Evolutionary conservation across 768 basidiomycete genomes (phyloP).

Genomic region (Podaxis sp.): DNA sequence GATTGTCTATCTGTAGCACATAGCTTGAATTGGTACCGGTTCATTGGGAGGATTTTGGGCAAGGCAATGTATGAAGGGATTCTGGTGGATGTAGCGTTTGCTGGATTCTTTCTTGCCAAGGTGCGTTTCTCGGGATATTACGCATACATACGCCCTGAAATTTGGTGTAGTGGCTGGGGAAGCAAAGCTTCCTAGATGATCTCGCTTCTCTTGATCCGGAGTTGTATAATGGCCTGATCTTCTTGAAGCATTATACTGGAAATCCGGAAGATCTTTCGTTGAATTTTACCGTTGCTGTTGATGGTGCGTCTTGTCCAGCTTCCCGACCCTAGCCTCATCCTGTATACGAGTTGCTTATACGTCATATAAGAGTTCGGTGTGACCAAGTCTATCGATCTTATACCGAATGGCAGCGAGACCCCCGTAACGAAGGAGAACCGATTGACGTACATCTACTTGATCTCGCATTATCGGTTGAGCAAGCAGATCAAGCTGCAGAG

Average conservation of each 20-base stretch:
- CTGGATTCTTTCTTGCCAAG: conserved; percentile 91
- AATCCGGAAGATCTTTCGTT: conserved; percentile 85
- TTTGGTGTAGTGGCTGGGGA: conserved; percentile 73
- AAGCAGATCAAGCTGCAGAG: conserved; percentile 84
- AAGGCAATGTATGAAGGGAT: conserved; percentile 98
- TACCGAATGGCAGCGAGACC: conserved; percentile 77
- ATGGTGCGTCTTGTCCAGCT: conserved; percentile 48
- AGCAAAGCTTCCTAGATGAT: conserved; percentile 90
- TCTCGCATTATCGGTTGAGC: conserved; percentile 85
- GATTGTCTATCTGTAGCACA: conserved; percentile 45
- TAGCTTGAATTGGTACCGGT: conserved; percentile 87
- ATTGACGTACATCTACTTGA: conserved; percentile 83
- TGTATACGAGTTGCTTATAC: no score
- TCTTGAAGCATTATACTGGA: conserved; percentile 87
- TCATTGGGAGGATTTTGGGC: conserved; percentile 90
- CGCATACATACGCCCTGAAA: not conserved
- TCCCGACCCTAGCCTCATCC: no score
- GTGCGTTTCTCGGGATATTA: conserved; percentile 27
- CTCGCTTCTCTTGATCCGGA: conserved; percentile 88
- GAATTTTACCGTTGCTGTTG: conserved; percentile 83
- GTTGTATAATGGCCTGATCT: conserved; percentile 87
- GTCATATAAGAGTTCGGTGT: conserved; percentile 71
- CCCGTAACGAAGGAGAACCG: conserved; percentile 87
- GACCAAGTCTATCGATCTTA: conserved; percentile 69
- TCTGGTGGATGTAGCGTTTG: conserved; percentile 90